Evolutionary conservation across 257 asterid genomes (phyloP).

Genomic region (Primulina eburnea): DNA sequence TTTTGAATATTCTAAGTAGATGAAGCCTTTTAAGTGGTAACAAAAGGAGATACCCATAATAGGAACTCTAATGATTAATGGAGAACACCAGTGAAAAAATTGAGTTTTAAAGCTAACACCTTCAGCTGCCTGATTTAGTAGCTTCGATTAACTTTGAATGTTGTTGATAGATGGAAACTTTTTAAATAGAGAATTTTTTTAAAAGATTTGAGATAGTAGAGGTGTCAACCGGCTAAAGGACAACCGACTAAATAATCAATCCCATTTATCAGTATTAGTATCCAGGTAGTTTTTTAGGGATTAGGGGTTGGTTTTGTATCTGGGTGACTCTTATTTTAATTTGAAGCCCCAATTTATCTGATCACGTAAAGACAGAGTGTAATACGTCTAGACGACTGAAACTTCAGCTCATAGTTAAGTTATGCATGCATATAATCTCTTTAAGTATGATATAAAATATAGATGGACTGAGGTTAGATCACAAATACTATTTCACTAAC

Average conservation of each 20-base stretch:
- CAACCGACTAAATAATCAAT: too few relatives aligned
- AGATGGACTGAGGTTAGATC: background rate
- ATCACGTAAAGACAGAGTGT: background rate
- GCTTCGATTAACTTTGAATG: too few relatives aligned
- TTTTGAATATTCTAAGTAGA: background rate
- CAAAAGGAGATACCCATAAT: background rate
- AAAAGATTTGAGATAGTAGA: too few relatives aligned
- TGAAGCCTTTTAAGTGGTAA: background rate
- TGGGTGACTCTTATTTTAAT: background rate
- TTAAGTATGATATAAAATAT: too few relatives aligned
- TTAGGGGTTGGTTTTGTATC: background rate
- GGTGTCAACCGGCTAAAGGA: too few relatives aligned
- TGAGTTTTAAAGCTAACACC: background rate
- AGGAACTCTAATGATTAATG: background rate
- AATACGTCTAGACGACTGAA: background rate
- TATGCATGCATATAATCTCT: too few relatives aligned
- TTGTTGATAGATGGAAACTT: too few relatives aligned
- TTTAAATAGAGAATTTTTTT: too few relatives aligned
- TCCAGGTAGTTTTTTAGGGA: background rate
- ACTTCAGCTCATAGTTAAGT: background rate
- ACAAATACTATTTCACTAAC: constrained; percentile 5
- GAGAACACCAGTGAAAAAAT: background rate
- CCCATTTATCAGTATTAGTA: background rate
- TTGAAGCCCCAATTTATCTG: background rate
- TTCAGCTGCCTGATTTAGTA: background rate